These are phyloP conservation scores for Citrus reticulata DNA, from an alignment of 345 rosid species.

Conservation along the genomic window DNA sequence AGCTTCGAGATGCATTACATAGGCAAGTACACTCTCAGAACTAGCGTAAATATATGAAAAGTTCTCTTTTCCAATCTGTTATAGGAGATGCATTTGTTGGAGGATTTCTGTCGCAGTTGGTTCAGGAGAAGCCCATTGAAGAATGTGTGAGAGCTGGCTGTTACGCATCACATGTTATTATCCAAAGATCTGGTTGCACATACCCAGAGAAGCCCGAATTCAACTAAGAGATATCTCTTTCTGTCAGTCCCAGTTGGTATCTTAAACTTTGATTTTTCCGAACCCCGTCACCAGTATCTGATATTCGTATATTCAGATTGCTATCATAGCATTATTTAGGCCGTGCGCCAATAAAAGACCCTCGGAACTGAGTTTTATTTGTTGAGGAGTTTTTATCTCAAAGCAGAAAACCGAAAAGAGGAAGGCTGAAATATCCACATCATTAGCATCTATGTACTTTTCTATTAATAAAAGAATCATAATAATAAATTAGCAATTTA, in stretches of 20 bases:
- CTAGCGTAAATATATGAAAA: background rate
- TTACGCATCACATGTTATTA: slow-evolving; percentile 76
- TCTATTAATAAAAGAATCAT: background rate
- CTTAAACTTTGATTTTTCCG: slow-evolving; percentile 9
- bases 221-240: slow-evolving; percentile 16
- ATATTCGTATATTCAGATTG: background rate
- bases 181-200: slow-evolving; percentile 97
- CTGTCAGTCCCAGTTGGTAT: slow-evolving; percentile 4
- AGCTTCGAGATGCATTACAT: background rate
- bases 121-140: slow-evolving; percentile 66
- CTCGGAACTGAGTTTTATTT: background rate
- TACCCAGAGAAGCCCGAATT: slow-evolving; percentile 49
- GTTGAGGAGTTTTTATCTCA: background rate
- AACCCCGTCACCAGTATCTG: slow-evolving; percentile 1
- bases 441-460: background rate
- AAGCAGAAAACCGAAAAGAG: background rate
- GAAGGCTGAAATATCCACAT: background rate
- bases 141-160: slow-evolving; percentile 88
- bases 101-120: slow-evolving; percentile 83
- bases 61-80: background rate
- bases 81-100: slow-evolving; percentile 69
- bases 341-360: no score
- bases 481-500: background rate
- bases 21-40: background rate
- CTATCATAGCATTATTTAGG: background rate